These are phyloP conservation scores for Xylaria sp. DNA, from an alignment of 2,329 filamentous ascomycete genomes.

Conservation along the genomic window DNA sequence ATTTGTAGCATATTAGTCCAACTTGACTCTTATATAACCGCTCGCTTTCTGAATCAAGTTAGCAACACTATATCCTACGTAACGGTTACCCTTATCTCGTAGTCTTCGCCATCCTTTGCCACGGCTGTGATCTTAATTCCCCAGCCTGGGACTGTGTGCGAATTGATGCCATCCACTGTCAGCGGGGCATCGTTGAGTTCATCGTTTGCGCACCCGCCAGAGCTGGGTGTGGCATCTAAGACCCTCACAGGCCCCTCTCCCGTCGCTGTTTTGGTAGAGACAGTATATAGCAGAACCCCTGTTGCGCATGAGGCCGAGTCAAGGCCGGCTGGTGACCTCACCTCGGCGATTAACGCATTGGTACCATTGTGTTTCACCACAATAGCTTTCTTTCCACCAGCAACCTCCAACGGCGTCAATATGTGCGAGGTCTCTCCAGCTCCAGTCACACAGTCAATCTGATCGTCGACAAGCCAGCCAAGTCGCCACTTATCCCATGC, in stretches of 20 bases:
- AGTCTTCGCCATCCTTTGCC: slow-evolving; percentile 33
- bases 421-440: slow-evolving; percentile 47
- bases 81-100: slow-evolving; percentile 38
- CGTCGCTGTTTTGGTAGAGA: slow-evolving; percentile 47
- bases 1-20: too few species aligned
- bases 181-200: slow-evolving; percentile 52
- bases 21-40: neutral
- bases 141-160: slow-evolving; percentile 42
- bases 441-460: slow-evolving; percentile 50
- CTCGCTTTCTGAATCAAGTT: neutral
- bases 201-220: slow-evolving; percentile 47
- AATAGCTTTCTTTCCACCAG: slow-evolving; percentile 45
- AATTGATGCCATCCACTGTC: slow-evolving; percentile 36
- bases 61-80: neutral
- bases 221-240: slow-evolving; percentile 49
- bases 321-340: slow-evolving; percentile 43
- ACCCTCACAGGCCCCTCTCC: slow-evolving; percentile 51
- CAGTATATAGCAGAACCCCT: slow-evolving; percentile 52
- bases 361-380: slow-evolving; percentile 45
- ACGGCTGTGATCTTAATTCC: slow-evolving; percentile 44
- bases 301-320: slow-evolving; percentile 48
- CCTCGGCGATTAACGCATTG: slow-evolving; percentile 50
- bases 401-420: slow-evolving; percentile 41
- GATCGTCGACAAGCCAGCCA: slow-evolving; percentile 52
- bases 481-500: slow-evolving; percentile 56